Conservation (phyloP, 2,329 filamentous ascomycete species). For the Falciphora oryzae region DNA sequence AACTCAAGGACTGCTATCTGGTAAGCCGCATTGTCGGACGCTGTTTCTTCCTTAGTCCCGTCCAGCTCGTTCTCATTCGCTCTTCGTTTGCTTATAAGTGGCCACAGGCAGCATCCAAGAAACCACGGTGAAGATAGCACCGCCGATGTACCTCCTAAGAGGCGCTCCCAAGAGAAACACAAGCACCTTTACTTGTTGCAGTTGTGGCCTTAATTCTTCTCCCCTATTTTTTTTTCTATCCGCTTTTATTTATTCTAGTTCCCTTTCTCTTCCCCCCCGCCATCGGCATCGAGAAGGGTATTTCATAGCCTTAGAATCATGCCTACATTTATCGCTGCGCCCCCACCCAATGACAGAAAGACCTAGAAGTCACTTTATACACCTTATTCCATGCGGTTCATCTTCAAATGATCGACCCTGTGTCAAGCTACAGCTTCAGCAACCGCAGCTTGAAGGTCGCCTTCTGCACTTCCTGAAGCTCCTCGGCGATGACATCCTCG, state of each 20-base stretch:
- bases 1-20: slow-evolving; percentile 79
- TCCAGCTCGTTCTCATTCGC: background rate
- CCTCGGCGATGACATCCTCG: slow-evolving; percentile 11
- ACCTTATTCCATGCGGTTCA: background rate
- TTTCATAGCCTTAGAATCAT: background rate
- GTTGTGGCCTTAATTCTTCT: background rate
- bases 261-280: slow-evolving; percentile 10
- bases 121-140: slow-evolving; percentile 6
- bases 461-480: slow-evolving; percentile 14
- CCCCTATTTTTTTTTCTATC: background rate
- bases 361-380: background rate
- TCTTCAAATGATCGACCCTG: slow-evolving; percentile 19
- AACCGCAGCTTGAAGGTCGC: slow-evolving; percentile 50
- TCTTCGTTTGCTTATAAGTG: background rate
- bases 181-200: background rate
- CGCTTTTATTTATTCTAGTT: background rate
- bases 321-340: slow-evolving; percentile 2
- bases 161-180: background rate
- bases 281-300: background rate
- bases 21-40: slow-evolving; percentile 42
- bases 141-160: too few relatives aligned
- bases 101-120: slow-evolving; percentile 19
- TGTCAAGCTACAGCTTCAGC: slow-evolving; percentile 53
- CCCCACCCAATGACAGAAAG: background rate
- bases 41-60: background rate